Conservation (phyloP, 495 filamentous ascomycete genomes). For the Penicillium alfredii region DNA sequence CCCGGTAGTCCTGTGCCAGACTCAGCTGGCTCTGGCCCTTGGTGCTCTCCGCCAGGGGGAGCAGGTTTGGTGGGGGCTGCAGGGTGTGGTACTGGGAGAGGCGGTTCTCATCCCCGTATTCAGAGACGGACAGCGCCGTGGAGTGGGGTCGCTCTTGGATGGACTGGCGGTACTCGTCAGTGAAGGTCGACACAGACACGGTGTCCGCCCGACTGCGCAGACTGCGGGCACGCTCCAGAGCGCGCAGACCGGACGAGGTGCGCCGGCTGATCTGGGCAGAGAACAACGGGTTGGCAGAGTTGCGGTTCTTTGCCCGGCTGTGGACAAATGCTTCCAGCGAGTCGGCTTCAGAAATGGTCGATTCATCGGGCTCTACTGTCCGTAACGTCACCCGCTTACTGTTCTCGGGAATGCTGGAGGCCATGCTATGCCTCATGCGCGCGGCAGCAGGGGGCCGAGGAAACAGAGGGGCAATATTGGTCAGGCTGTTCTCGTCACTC, state of each 20-base stretch:
- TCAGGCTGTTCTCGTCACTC: constrained; percentile 36
- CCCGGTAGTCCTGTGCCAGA: constrained; percentile 37
- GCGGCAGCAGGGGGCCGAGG: constrained; percentile 32
- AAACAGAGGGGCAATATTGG: constrained; percentile 34
- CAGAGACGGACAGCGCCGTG: constrained; percentile 33
- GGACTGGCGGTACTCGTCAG: constrained; percentile 32
- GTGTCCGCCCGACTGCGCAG: constrained; percentile 37
- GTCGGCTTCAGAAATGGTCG: constrained; percentile 36
- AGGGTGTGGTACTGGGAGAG: constrained; percentile 23
- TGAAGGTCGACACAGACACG: constrained; percentile 29
- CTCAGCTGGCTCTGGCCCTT: constrained; percentile 33
- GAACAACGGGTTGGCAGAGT: constrained; percentile 41
- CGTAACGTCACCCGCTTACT: constrained; percentile 31
- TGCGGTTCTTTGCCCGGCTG: constrained; percentile 38
- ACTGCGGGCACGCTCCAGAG: constrained; percentile 33
- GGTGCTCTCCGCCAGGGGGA: constrained; percentile 22
- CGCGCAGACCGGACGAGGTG: constrained; percentile 31
- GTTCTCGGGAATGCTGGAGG: constrained; percentile 27
- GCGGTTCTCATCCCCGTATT: constrained; percentile 33
- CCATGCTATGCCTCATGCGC: constrained; percentile 25
- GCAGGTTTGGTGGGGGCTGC: constrained; percentile 17
- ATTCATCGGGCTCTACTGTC: constrained; percentile 31
- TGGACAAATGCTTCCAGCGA: constrained; percentile 44
- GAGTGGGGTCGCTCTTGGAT: constrained; percentile 35
- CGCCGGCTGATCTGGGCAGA: constrained; percentile 34